These are phyloP conservation scores for Phialophora chinensis DNA, from an alignment of 2,329 filamentous ascomycete genomes.

Conservation along the genomic window DNA sequence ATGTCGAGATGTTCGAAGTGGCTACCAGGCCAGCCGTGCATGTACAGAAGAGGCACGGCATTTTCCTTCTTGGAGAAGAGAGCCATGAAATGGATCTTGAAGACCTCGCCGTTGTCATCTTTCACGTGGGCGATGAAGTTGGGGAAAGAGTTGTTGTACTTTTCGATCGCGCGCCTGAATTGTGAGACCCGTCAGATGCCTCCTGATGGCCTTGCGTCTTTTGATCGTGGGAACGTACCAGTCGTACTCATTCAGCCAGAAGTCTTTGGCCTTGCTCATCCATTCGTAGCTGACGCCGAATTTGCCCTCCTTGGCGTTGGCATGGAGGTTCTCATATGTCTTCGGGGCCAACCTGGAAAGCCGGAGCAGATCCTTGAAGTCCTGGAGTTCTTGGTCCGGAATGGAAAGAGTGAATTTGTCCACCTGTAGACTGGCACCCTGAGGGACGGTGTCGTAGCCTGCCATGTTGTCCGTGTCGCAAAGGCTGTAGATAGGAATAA, in stretches of 20 bases:
- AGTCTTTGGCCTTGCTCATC: slow-evolving; percentile 26
- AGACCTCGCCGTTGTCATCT: slow-evolving; percentile 44
- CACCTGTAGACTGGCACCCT: slow-evolving; percentile 9
- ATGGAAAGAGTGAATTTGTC: slow-evolving; percentile 27
- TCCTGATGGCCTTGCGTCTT: background rate
- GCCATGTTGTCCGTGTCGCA: slow-evolving; percentile 15
- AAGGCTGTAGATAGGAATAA: background rate
- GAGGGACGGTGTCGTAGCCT: slow-evolving; percentile 23
- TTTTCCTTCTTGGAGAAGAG: slow-evolving; percentile 60
- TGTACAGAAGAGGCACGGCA: slow-evolving; percentile 57
- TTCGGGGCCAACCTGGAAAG: slow-evolving; percentile 56
- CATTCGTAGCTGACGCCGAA: slow-evolving; percentile 22
- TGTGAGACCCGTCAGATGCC: background rate
- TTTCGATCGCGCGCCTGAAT: slow-evolving; percentile 36
- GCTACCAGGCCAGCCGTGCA: slow-evolving; percentile 52
- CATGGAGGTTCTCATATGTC: slow-evolving; percentile 57
- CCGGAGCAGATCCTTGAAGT: slow-evolving; percentile 55
- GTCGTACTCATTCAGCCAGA: slow-evolving; percentile 23
- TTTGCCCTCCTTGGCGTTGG: slow-evolving; percentile 42
- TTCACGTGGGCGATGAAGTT: slow-evolving; percentile 56
- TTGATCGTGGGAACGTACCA: slow-evolving; percentile 4
- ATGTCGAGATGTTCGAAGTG: slow-evolving; percentile 64
- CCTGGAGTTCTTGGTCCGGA: slow-evolving; percentile 51
- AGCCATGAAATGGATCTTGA: slow-evolving; percentile 60
- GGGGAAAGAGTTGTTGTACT: slow-evolving; percentile 57